phyloP scores from a whole-genome alignment of 371 early-diverging fungal species.

The Circinella minor region DNA sequence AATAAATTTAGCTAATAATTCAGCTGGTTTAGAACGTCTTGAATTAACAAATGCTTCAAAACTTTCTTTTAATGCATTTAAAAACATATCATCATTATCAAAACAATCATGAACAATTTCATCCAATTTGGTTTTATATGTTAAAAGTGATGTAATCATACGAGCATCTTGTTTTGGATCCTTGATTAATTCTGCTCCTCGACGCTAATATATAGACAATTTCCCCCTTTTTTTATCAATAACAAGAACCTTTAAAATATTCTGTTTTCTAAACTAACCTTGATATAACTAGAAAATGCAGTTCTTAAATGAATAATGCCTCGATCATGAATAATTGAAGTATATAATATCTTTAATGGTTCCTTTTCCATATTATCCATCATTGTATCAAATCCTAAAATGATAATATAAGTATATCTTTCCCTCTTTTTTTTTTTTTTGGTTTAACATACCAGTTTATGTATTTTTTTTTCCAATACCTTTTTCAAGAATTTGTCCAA shows the following conservation, averaged over 20 bases:
- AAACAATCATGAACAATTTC: conserved; percentile 67
- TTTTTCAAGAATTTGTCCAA: conserved; percentile 64
- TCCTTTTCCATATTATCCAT: conserved; percentile 59
- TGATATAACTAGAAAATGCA: conserved; percentile 43
- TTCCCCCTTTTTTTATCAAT: not conserved
- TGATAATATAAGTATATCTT: too few species aligned
- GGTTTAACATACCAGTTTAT: too few species aligned
- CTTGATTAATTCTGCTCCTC: conserved; percentile 32
- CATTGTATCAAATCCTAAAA: conserved; percentile 71
- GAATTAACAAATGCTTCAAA: conserved; percentile 90
- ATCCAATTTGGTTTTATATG: conserved; percentile 73
- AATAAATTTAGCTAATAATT: conserved; percentile 83
- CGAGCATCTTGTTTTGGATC: conserved; percentile 32
- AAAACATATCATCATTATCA: conserved; percentile 59
- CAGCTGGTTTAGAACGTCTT: conserved; percentile 86
- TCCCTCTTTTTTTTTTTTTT: too few species aligned
- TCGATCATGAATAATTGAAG: conserved; percentile 25
- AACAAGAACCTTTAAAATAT: not conserved
- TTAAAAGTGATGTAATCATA: conserved; percentile 70
- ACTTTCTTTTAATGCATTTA: conserved; percentile 76
- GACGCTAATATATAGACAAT: conserved; percentile 12
- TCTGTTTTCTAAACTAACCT: conserved; percentile 22
- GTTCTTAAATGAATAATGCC: conserved; percentile 16
- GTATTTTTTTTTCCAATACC: conserved; percentile 34
- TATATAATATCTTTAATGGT: conserved; percentile 65